Evolutionary conservation across 2,329 filamentous ascomycete species (phyloP), one percentile per base, ranked within the genome.

Genomic region (Knoxdaviesia proteae): DNA sequence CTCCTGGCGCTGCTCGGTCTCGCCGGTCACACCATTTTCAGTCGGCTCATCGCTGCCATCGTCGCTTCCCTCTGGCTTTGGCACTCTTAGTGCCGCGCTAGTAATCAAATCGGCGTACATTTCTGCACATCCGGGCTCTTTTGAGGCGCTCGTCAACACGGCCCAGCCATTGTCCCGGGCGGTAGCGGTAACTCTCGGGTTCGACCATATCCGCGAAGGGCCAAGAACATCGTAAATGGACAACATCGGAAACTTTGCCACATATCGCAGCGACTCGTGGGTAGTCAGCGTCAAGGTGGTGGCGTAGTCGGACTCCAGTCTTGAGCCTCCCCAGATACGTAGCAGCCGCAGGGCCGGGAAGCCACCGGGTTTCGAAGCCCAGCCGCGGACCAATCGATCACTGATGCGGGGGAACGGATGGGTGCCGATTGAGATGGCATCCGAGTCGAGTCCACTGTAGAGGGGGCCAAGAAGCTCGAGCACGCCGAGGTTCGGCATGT

Each of bases 331-430:
- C 61, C 61, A 62, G 9, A 71, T 59, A 32, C 60, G 58, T 37
- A 71, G 50, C 10, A 70, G 52, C 5, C 67, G 58, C 37, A 71
- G 56, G 4, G 60, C 38, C 0, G 66, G 65, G 34, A 72, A 71
- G 20, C 20, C 20, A 20, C 20, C 20, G 0, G 65, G 57, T 6
- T 57, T 49, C 33, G 20, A 4, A 1, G 60, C 57, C 65, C 67
- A 71, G 29, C 60, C 61, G 34, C 60, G 56, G 20, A 71, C 44
- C 3, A 71, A 54, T 6, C 62, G 56, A 47, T 71, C 66, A 36
- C 49, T 64, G 5, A 69, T 49, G 3, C 54, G 52, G 6, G 61
- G 61, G 33, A 61, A 61, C 31, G 46, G 42, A 31, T 46, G 45
- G 4, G 20, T 20, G 20, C 20, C 20, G 2, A 20, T 20, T 20